These are phyloP conservation scores for Phylloporus sp. DNA, from an alignment of 768 basidiomycete genomes.

Conservation along the genomic window DNA sequence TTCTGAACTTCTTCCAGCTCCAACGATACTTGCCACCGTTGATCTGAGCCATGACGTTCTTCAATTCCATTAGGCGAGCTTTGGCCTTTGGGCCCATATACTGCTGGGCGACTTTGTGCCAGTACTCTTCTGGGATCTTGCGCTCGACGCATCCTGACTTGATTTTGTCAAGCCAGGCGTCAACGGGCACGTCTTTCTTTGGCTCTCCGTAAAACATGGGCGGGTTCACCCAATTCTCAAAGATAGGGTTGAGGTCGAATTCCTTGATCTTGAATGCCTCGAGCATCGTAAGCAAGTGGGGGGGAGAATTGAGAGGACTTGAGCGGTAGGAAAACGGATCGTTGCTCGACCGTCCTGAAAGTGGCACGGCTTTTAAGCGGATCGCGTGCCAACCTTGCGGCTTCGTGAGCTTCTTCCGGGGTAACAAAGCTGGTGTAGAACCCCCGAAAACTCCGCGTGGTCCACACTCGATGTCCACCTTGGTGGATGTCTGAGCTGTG, in stretches of 20 bases:
- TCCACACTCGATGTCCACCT: conserved; percentile 5
- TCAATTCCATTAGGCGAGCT: conserved; percentile 60
- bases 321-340: conserved; percentile 13
- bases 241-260: conserved; percentile 67
- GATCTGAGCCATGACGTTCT: conserved; percentile 67
- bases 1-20: conserved; percentile 79
- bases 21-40: conserved; percentile 75
- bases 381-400: conserved; percentile 29
- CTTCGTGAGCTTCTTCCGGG: conserved; percentile 19
- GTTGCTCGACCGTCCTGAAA: conserved; percentile 9
- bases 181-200: conserved; percentile 64
- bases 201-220: conserved; percentile 64
- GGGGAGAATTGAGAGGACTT: conserved; percentile 1
- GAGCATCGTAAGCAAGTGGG: conserved; percentile 39
- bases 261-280: conserved; percentile 78
- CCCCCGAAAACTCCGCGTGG: conserved; percentile 18
- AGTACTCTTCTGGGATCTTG: conserved; percentile 72
- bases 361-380: conserved; percentile 23
- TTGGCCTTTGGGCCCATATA: conserved; percentile 70
- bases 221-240: conserved; percentile 58
- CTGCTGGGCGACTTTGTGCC: conserved; percentile 77
- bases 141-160: conserved; percentile 66
- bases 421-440: conserved; percentile 16
- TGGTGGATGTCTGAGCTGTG: conserved; percentile 1
- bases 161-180: conserved; percentile 69